Evolutionary conservation across 768 basidiomycete species (phyloP).

Genomic region (Trichaptum fuscoviolaceum): DNA sequence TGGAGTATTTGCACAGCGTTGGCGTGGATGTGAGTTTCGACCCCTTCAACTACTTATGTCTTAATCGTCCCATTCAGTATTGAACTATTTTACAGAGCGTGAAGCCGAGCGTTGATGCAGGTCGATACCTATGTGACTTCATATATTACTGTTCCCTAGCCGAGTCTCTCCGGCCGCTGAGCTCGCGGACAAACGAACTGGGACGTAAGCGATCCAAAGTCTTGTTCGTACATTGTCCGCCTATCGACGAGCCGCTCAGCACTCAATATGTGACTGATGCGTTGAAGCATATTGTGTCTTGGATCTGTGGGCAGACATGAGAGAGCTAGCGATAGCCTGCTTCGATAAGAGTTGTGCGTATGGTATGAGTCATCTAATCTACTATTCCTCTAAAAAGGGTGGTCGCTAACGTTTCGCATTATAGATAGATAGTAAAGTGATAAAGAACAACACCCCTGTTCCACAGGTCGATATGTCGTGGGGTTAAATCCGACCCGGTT

Average conservation of each 20-base stretch:
- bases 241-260: conserved; percentile 55
- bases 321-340: background rate
- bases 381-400: too few relatives aligned
- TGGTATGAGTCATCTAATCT: background rate
- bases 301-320: conserved; percentile 37
- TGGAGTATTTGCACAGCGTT: conserved; percentile 47
- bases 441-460: too few relatives aligned
- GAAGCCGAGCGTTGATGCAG: conserved; percentile 69
- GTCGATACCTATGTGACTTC: conserved; percentile 73
- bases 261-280: conserved; percentile 66
- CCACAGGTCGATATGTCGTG: too few relatives aligned
- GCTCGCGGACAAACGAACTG: background rate
- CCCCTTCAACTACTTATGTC: background rate
- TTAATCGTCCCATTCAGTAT: background rate
- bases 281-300: conserved; percentile 54
- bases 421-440: too few relatives aligned
- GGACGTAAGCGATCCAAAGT: conserved; percentile 33
- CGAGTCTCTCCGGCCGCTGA: conserved; percentile 28
- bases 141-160: conserved; percentile 73
- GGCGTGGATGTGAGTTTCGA: conserved; percentile 40
- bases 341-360: background rate
- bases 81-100: conserved; percentile 43
- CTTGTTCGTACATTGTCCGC: conserved; percentile 69
- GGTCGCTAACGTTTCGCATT: too few relatives aligned
- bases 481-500: too few relatives aligned